A percentile compares a stretch with the other conserved stretches of the same genome.
Evolutionary conservation across 2,329 filamentous ascomycete genomes (phyloP).

Genomic region (Venturia nashicola): DNA sequence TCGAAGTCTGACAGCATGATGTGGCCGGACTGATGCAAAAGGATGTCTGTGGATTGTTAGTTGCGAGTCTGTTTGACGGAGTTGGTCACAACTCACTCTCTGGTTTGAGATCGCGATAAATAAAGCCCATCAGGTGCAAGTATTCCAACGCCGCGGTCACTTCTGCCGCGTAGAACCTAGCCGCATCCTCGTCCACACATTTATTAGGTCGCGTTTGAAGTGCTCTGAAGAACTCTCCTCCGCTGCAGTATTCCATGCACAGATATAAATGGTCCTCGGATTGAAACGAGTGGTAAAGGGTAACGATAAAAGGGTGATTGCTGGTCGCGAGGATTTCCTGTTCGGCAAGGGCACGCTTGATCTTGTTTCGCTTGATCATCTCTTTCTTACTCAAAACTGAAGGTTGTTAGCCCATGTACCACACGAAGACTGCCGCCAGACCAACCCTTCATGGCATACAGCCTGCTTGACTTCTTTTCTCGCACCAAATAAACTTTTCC

Average conservation of each 20-base stretch:
- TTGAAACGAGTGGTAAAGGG: conserved; percentile 96
- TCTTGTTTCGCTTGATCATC: conserved; percentile 99
- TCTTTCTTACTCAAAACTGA: conserved; percentile 97
- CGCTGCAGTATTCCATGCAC: conserved; percentile 99
- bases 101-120: conserved; percentile 94
- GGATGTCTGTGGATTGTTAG: conserved; percentile 55
- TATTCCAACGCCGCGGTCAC: conserved; percentile 95
- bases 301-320: conserved; percentile 98
- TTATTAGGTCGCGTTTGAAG: conserved; percentile 94
- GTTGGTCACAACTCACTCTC: conserved; percentile 57
- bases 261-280: conserved; percentile 97
- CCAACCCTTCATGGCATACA: conserved; percentile 98
- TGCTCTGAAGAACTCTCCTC: conserved; percentile 95
- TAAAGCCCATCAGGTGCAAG: conserved; percentile 97
- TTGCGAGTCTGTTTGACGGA: background rate
- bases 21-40: conserved; percentile 96
- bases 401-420: conserved; percentile 17
- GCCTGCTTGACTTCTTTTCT: conserved; percentile 89
- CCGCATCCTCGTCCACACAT: conserved; percentile 93
- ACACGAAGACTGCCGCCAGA: conserved; percentile 11
- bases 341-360: conserved; percentile 93
- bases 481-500: conserved; percentile 96
- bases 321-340: conserved; percentile 97
- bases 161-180: conserved; percentile 92
- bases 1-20: conserved; percentile 99